Evolutionary conservation across 176 grass and related monocot genomes (phyloP).

Genomic region (Oryza australiensis): DNA sequence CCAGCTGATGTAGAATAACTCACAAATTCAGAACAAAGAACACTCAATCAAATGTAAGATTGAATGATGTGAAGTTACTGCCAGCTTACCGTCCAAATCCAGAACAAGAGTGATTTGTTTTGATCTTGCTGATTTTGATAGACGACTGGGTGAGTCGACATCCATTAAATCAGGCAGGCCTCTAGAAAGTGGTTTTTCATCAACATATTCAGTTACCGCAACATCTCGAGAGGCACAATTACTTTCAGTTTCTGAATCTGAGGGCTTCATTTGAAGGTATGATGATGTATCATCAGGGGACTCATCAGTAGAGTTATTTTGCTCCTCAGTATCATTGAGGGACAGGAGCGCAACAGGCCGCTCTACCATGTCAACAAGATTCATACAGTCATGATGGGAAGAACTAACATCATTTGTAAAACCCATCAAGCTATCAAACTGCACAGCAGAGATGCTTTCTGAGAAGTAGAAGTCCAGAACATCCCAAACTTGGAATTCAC

Average conservation of each 20-base stretch:
- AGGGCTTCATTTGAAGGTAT: constrained; percentile 63
- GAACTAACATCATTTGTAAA: constrained; percentile 69
- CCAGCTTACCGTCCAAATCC: constrained; percentile 93
- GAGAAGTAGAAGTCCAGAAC: constrained; percentile 74
- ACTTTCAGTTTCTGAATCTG: constrained; percentile 53
- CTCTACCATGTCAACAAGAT: constrained; percentile 72
- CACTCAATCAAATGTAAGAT: constrained; percentile 1
- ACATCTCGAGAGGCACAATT: constrained; percentile 32
- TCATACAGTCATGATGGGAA: constrained; percentile 50
- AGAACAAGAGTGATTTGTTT: constrained; percentile 92
- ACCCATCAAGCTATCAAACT: constrained; percentile 81
- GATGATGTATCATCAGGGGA: constrained; percentile 67
- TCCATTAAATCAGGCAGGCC: constrained; percentile 72
- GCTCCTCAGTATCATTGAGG: constrained; percentile 55
- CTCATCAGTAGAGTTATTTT: constrained; percentile 24
- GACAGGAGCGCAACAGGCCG: constrained; percentile 63
- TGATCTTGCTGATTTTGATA: constrained; percentile 41
- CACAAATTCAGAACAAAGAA: constrained; percentile 14
- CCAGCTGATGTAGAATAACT: background rate
- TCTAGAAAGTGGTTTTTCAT: constrained; percentile 62
- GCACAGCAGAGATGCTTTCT: constrained; percentile 65
- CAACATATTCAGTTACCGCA: constrained; percentile 56
- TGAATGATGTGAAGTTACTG: constrained; percentile 18
- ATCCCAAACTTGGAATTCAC: constrained; percentile 76
- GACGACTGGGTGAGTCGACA: constrained; percentile 48